phyloP scores from a whole-genome alignment of 202 grass and related monocot genomes.

The Brachypodium distachyon region DNA sequence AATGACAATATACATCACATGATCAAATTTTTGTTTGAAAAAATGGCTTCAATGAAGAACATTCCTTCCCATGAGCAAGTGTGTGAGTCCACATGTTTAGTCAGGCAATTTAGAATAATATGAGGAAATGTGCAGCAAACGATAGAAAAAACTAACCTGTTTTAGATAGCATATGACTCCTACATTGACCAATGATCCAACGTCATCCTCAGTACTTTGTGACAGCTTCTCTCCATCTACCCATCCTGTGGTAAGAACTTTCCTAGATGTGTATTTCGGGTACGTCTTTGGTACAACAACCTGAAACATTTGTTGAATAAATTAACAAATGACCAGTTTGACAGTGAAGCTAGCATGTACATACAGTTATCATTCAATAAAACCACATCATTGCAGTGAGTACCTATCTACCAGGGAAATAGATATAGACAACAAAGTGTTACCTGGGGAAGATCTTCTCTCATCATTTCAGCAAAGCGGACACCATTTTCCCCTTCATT shows the following conservation, averaged over 20 bases:
- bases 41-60: not conserved
- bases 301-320: slow-evolving; percentile 31
- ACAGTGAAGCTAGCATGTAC: not conserved
- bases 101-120: not conserved
- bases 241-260: slow-evolving; percentile 92
- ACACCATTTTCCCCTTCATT: slow-evolving; percentile 92
- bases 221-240: slow-evolving; percentile 91
- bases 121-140: not conserved
- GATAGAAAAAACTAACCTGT: slow-evolving; percentile 43
- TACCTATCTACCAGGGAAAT: not conserved
- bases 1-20: slow-evolving; percentile 25
- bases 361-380: not conserved
- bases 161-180: slow-evolving; percentile 99
- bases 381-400: not conserved
- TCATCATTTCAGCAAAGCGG: slow-evolving; percentile 91
- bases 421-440: not conserved
- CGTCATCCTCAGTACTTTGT: slow-evolving; percentile 87
- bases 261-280: slow-evolving; percentile 85
- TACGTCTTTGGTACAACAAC: slow-evolving; percentile 92
- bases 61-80: not conserved
- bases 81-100: not conserved
- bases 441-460: slow-evolving; percentile 94
- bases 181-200: slow-evolving; percentile 87
- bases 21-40: not conserved
- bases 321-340: not conserved